A percentile compares a stretch with the other conserved stretches of the same genome.
Conservation (phyloP, 1,139 yeast species). For the Hansenula sp. region DNA sequence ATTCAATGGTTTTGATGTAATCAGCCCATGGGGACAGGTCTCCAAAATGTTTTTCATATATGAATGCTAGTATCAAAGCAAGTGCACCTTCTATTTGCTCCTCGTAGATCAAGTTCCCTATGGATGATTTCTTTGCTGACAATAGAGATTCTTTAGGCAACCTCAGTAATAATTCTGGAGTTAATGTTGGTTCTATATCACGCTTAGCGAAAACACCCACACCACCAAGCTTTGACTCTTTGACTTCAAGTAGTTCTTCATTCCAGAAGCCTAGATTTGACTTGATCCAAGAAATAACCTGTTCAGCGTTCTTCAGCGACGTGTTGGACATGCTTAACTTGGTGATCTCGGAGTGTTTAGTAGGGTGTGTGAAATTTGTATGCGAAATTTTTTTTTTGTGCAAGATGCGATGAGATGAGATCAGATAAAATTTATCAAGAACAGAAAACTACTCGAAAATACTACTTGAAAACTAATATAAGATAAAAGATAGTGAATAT, state of each 20-base stretch:
- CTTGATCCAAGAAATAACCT: constrained; percentile 42
- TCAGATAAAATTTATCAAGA: neutral
- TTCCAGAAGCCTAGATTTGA: constrained; percentile 47
- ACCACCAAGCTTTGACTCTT: constrained; percentile 56
- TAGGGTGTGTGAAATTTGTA: neutral
- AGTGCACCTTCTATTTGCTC: constrained; percentile 59
- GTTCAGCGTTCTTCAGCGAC: constrained; percentile 19
- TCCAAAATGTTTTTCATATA: constrained; percentile 61
- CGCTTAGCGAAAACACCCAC: constrained; percentile 65
- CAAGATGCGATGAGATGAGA: constrained; percentile 1
- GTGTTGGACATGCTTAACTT: constrained; percentile 26
- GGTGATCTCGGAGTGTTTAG: neutral
- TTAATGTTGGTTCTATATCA: constrained; percentile 28
- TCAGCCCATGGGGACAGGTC: constrained; percentile 71
- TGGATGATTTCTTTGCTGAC: constrained; percentile 55
- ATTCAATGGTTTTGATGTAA: constrained; percentile 52
- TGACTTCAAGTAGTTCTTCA: constrained; percentile 39
- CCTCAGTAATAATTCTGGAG: constrained; percentile 30
- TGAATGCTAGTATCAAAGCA: constrained; percentile 62
- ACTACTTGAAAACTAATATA: too few species aligned
- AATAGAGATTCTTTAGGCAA: constrained; percentile 46
- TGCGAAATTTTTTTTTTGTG: constrained; percentile 1
- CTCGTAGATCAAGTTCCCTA: constrained; percentile 67
- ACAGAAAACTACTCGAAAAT: too few species aligned
- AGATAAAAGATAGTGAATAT: too few species aligned